Evolutionary conservation across 805 yeast species (phyloP).

Genomic region (Suhomyces tanzawaensis): DNA sequence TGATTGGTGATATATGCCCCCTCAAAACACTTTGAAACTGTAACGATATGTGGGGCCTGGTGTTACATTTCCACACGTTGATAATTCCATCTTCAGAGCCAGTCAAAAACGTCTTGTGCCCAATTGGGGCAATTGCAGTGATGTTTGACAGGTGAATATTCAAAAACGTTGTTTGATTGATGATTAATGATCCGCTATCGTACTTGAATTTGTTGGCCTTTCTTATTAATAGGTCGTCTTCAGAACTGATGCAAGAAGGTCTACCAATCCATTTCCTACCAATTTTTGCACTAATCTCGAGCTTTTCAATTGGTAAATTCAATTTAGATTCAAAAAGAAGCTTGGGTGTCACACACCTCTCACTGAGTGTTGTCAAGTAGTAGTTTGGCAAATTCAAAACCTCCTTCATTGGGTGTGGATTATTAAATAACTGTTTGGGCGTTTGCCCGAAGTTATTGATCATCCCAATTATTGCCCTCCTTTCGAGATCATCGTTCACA

Average conservation of each 20-base stretch:
- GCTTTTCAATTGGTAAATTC: conserved; percentile 37
- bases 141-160: conserved; percentile 41
- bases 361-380: conserved; percentile 28
- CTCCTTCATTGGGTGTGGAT: conserved; percentile 60
- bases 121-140: conserved; percentile 39
- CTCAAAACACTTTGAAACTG: conserved; percentile 47
- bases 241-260: conserved; percentile 36
- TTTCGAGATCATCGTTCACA: conserved; percentile 70
- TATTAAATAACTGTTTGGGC: conserved; percentile 67
- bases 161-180: conserved; percentile 45
- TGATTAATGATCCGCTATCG: conserved; percentile 31
- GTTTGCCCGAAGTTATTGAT: conserved; percentile 93
- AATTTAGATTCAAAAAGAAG: conserved; percentile 44
- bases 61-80: conserved; percentile 52
- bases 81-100: conserved; percentile 61
- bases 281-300: conserved; percentile 43
- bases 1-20: conserved; percentile 54
- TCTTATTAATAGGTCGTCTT: conserved; percentile 36
- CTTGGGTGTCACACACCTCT: conserved; percentile 33
- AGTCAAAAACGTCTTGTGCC: conserved; percentile 42
- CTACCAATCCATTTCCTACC: conserved; percentile 52
- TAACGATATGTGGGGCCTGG: conserved; percentile 24
- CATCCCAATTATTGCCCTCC: conserved; percentile 74
- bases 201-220: conserved; percentile 21
- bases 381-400: conserved; percentile 35